Base-by-base conservation (phyloP, 345 rosid species). In the Fremontodendron californicum region DNA sequence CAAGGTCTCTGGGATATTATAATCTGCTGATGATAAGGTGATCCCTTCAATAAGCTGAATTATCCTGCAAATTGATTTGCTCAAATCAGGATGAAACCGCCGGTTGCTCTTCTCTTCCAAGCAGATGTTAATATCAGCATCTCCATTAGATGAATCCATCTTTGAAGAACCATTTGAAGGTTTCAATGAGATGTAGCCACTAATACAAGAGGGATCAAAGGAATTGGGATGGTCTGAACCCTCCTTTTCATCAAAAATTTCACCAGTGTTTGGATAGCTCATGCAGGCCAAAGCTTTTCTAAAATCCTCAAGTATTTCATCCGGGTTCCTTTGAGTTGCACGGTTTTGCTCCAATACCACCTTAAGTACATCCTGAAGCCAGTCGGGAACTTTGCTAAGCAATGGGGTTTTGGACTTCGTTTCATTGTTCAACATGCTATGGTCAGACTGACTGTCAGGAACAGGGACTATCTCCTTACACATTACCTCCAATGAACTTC, bases 1-100 rank as follows among this genome's bases (percentile, higher is more conserved):
- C 25, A 73, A 75, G n/a, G 76, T 75, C 67, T 85, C 84, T 4
- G 77, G 62, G 63, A 54, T 48, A 71, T 71, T 72, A 45, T 82
- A 66, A 37, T 76, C 77, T 35, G 74, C 72, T 31, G 80, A 79
- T 33, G 82, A 75, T 74, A 84, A 82, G 82, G 73, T 78, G 68
- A 93, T 82, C 73, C 91, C 92, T 60, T 95, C 98, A 58, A 92
- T 82, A 80, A 86, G 88, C 76, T 92, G 92, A 76, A 86, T 79
- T 52, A 95, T 83, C 87, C 82, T 93, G 58, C 83, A 75, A 45
- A 95, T 77, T 16, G 93, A 86, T 73, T 86, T 87, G 70, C 85
- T 82, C 70, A 90, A 78, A 78, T 89, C 88, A 75, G 87, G 76
- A 25, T 82, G 83, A 21, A 76, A 31, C 9, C 55, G 81, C 71